phyloP scores from a whole-genome alignment of 139 green algal genomes.

The Picochlorum sp. region DNA sequence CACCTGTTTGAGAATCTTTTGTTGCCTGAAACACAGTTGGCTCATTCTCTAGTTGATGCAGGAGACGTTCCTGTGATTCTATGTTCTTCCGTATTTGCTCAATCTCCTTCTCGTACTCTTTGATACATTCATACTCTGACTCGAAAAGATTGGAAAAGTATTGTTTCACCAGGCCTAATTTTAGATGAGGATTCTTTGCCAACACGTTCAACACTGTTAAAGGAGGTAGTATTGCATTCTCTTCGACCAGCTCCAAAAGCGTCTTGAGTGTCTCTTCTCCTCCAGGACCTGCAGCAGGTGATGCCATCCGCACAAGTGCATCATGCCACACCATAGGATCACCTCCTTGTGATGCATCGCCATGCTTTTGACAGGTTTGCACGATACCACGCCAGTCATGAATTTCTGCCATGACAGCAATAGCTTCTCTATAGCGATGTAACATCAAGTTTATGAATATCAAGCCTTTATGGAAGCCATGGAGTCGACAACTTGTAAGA shows the following conservation, averaged over 20 bases:
- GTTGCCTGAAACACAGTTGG: slow-evolving; percentile 80
- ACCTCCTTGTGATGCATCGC: slow-evolving; percentile 51
- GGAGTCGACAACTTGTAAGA: slow-evolving; percentile 80
- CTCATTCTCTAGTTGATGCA: slow-evolving; percentile 25
- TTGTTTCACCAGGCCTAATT: slow-evolving; percentile 55
- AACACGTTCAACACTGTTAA: slow-evolving; percentile 84
- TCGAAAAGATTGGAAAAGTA: slow-evolving; percentile 62
- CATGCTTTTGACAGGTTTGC: slow-evolving; percentile 56
- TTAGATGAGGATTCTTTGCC: slow-evolving; percentile 55
- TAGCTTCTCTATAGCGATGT: slow-evolving; percentile 66
- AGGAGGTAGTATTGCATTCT: slow-evolving; percentile 67
- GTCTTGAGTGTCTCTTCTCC: slow-evolving; percentile 20
- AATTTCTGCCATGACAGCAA: slow-evolving; percentile 59
- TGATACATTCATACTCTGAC: slow-evolving; percentile 36
- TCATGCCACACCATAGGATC: slow-evolving; percentile 81
- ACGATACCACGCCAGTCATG: slow-evolving; percentile 68
- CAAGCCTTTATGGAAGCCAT: slow-evolving; percentile 58
- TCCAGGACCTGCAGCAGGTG: slow-evolving; percentile 16
- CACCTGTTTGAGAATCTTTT: slow-evolving; percentile 59
- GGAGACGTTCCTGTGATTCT: slow-evolving; percentile 2
- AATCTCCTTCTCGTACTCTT: slow-evolving; percentile 59
- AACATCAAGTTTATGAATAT: slow-evolving; percentile 79
- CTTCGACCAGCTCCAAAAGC: slow-evolving; percentile 75
- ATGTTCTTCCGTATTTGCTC: slow-evolving; percentile 54
- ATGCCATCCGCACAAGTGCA: slow-evolving; percentile 63